These are phyloP conservation scores for Haplosporangium gracile DNA, from an alignment of 192 early-diverging fungal genomes.

Conservation along the genomic window DNA sequence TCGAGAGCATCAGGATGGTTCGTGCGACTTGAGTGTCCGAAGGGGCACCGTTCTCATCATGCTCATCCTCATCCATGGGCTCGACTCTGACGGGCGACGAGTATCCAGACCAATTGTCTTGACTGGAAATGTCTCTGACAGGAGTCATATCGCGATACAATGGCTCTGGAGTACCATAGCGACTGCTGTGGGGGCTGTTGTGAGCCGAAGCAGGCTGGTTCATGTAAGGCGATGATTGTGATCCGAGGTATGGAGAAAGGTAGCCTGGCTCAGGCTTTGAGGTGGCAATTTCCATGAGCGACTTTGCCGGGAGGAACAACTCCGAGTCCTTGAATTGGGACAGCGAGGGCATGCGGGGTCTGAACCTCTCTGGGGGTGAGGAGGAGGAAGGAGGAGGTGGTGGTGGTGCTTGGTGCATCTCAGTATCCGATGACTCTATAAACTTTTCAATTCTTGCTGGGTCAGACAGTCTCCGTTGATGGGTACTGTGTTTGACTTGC, in stretches of 20 bases:
- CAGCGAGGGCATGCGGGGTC: constrained; percentile 33
- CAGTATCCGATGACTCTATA: neutral
- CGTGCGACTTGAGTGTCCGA: constrained; percentile 40
- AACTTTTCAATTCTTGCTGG: neutral
- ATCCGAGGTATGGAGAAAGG: constrained; percentile 7
- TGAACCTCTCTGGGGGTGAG: constrained; percentile 12
- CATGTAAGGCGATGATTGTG: neutral
- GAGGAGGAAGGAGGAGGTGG: constrained; percentile 10
- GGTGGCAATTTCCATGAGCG: constrained; percentile 47
- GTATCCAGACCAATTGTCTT: constrained; percentile 14
- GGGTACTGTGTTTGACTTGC: neutral
- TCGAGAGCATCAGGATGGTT: constrained; percentile 57
- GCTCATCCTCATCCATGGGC: constrained; percentile 34
- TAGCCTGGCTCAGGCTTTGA: constrained; percentile 48
- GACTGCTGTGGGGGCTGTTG: constrained; percentile 6
- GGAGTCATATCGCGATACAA: constrained; percentile 30
- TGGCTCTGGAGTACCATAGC: constrained; percentile 20
- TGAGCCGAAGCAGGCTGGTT: neutral
- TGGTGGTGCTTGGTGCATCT: neutral
- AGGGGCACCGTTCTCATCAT: constrained; percentile 17
- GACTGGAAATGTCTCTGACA: neutral
- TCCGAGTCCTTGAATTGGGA: constrained; percentile 52
- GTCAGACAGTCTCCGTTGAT: constrained; percentile 20
- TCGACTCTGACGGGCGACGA: constrained; percentile 11
- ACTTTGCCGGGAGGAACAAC: constrained; percentile 44